phyloP scores from a whole-genome alignment of 2,329 filamentous ascomycete genomes.

The Sporothrix inflata region DNA sequence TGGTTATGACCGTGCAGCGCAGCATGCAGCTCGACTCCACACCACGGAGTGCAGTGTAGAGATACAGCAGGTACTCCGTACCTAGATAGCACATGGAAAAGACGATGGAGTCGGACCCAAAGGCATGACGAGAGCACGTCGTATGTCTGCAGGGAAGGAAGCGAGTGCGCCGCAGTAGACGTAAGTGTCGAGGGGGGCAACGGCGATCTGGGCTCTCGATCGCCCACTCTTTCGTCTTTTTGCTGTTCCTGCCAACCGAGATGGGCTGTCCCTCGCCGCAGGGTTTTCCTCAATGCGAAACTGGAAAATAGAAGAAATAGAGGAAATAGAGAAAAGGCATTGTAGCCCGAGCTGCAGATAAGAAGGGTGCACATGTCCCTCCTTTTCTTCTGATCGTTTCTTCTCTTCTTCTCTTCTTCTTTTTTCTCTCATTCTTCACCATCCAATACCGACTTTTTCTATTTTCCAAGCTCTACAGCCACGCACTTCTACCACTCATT shows the following conservation, averaged over 20 bases:
- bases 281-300: not conserved
- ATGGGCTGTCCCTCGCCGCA: not conserved
- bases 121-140: not conserved
- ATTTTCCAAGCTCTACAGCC: not conserved
- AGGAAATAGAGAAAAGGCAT: not conserved
- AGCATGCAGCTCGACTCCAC: not conserved
- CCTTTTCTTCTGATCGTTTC: not conserved
- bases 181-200: constrained; percentile 11
- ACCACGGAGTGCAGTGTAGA: not conserved
- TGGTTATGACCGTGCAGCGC: constrained; percentile 1
- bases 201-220: constrained; percentile 5
- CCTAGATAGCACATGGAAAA: not conserved
- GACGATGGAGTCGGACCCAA: not conserved
- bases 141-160: not conserved
- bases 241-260: not conserved
- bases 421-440: not conserved
- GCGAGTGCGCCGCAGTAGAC: not conserved
- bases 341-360: constrained; percentile 18
- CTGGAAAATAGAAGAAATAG: not conserved
- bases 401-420: not conserved
- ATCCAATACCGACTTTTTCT: not conserved
- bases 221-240: not conserved
- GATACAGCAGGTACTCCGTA: too few species aligned
- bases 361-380: constrained; percentile 17
- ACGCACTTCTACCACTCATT: not conserved